phyloP scores from a whole-genome alignment of 2,329 filamentous ascomycete species.

The Ceratocystis huliohia region DNA sequence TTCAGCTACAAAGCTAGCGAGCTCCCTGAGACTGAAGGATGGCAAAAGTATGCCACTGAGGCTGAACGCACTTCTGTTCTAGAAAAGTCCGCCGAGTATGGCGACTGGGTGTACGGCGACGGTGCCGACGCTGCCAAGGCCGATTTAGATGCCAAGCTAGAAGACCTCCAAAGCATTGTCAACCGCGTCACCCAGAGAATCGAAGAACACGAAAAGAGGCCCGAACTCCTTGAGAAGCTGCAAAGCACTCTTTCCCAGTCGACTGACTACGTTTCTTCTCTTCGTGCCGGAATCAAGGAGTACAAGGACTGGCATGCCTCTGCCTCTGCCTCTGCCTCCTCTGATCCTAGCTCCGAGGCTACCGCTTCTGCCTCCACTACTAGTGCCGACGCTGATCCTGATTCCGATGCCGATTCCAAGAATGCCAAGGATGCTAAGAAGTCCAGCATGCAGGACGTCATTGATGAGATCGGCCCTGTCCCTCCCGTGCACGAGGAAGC shows the following conservation, averaged over 20 bases:
- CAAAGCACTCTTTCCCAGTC: conserved; percentile 60
- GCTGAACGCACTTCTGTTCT: conserved; percentile 55
- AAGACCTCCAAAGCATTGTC: conserved; percentile 64
- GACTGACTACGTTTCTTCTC: conserved; percentile 53
- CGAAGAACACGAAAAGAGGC: conserved; percentile 58
- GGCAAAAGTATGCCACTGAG: conserved; percentile 57
- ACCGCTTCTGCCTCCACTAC: conserved; percentile 31
- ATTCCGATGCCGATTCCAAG: no score
- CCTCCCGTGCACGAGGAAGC: conserved; percentile 58
- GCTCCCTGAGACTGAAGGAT: conserved; percentile 63
- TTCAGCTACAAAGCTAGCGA: conserved; percentile 86
- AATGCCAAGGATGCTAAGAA: conserved; percentile 44
- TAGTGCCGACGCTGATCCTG: conserved; percentile 43
- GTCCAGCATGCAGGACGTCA: conserved; percentile 34
- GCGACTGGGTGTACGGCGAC: conserved; percentile 86
- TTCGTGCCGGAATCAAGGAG: conserved; percentile 57
- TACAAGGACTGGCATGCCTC: conserved; percentile 51
- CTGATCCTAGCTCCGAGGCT: conserved; percentile 33
- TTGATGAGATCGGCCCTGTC: conserved; percentile 38
- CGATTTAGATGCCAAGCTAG: conserved; percentile 62
- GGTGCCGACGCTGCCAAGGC: conserved; percentile 63
- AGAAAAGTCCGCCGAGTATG: conserved; percentile 52
- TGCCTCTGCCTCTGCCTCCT: conserved; percentile 33
- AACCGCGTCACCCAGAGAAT: conserved; percentile 63
- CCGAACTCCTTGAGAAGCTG: conserved; percentile 53